Percentiles rank a stretch among this genome's conserved stretches.
These are phyloP conservation scores for Chiua virens DNA, from an alignment of 768 basidiomycete genomes.

Conservation along the genomic window DNA sequence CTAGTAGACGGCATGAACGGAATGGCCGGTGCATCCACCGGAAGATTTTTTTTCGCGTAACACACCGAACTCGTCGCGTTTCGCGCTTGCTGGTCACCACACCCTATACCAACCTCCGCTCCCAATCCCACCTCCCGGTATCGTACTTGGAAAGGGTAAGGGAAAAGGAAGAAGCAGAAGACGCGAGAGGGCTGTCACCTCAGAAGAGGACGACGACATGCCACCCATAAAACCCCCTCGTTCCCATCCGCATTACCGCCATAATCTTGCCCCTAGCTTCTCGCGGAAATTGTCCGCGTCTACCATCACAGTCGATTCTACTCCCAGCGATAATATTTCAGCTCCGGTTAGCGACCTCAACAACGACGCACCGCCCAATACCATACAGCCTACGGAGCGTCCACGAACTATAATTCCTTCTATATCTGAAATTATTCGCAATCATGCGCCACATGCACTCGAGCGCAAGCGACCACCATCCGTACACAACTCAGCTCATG, in stretches of 20 bases:
- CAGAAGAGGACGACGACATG: conserved; percentile 49
- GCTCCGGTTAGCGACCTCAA: conserved; percentile 9
- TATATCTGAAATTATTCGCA: conserved; percentile 86
- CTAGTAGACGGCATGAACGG: conserved; percentile 90
- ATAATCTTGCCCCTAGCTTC: conserved; percentile 18
- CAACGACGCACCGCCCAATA: conserved; percentile 8
- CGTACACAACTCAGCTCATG: conserved; percentile 47
- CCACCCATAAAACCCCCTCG: conserved; percentile 17
- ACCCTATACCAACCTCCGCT: conserved; percentile 82
- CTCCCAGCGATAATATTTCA: conserved; percentile 15
- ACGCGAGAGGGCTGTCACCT: conserved; percentile 34
- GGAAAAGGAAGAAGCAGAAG: conserved; percentile 35
- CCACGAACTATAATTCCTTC: conserved; percentile 65
- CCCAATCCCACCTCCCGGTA: conserved; percentile 79
- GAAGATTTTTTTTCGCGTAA: conserved; percentile 52
- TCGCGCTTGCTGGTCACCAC: conserved; percentile 61
- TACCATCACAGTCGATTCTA: conserved; percentile 30
- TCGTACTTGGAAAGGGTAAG: conserved; percentile 59
- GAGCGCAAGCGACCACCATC: conserved; percentile 49
- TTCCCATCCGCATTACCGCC: conserved; percentile 19
- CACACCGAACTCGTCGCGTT: conserved; percentile 49
- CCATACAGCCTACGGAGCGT: conserved; percentile 25
- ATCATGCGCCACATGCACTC: conserved; percentile 62
- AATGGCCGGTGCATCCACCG: conserved; percentile 66
- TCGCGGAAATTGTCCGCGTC: conserved; percentile 29